Evolutionary conservation across 176 grass and related monocot species (phyloP).

Genomic region (Alloteropsis semialata): DNA sequence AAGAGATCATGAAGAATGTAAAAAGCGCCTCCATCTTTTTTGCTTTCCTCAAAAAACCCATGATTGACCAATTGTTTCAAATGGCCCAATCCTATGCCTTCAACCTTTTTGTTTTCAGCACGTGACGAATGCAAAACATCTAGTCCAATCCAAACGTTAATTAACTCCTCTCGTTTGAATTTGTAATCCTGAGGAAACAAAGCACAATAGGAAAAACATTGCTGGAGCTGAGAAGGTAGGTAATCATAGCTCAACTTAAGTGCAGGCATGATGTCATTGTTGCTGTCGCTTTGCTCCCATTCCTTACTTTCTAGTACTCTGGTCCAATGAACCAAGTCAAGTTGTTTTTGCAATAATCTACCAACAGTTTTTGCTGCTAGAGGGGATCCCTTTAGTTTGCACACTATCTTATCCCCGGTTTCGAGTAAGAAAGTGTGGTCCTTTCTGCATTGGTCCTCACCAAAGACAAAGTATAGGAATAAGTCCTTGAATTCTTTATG

Average conservation of each 20-base stretch:
- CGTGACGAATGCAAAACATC: neutral
- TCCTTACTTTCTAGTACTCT: neutral
- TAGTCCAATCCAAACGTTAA: constrained; percentile 25
- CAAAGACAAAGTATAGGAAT: neutral
- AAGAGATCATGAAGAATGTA: constrained; percentile 18
- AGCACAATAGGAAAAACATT: constrained; percentile 13
- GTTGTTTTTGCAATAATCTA: neutral
- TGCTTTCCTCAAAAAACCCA: neutral
- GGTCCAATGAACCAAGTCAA: neutral
- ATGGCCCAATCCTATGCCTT: neutral
- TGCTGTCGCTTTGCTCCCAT: neutral
- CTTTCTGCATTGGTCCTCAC: neutral
- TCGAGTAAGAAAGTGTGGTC: no score
- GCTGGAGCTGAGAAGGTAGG: constrained; percentile 6
- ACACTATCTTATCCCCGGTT: no score
- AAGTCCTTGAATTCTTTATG: neutral
- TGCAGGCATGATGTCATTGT: constrained; percentile 21
- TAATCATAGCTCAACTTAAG: constrained; percentile 28
- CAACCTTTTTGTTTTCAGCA: neutral
- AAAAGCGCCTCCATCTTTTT: neutral
- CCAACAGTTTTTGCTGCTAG: constrained; percentile 22
- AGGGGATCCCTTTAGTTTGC: neutral
- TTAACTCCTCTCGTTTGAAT: neutral
- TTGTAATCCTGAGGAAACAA: constrained; percentile 21
- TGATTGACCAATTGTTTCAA: neutral